Evolutionary conservation across 2,329 filamentous ascomycete genomes (phyloP), one percentile per base, ranked within the genome.

Genomic region (Huntiella savannae): DNA sequence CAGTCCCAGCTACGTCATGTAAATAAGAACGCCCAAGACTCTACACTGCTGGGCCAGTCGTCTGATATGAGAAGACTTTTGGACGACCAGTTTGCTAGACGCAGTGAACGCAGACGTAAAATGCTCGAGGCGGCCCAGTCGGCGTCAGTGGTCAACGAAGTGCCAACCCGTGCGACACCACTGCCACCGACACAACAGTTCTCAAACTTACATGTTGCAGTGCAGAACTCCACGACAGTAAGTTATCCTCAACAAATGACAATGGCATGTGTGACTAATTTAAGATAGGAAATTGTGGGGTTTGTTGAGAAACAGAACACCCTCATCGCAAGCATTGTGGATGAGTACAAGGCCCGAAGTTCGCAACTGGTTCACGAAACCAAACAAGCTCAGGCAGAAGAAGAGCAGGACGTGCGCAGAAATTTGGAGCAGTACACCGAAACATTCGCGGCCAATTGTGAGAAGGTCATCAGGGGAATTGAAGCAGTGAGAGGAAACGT

Each of bases 141-240:
- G 22, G 7, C 22, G 7, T 28, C 6, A 7, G 8, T 8, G 6
- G 6, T 2, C 6, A 28, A 28, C 6, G 22, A 7, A 3, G 22
- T 28, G 6, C 22, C 22, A 28, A 10, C 22, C 6, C 22, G 22
- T 8, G 16, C 12, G 17, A 16, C 4, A 13, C 7, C 7, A n/a
- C 28, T 37, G 2, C 19, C 10, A 13, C 39, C 43, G 3, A 38
- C 46, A 19, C 22, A 28, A 10, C 22, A 28, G 22, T 10, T 28
- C 22, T 28, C 22, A 8, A 28, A 3, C 7, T 28, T 28, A 10
- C 28, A 22, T 16, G 16, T 15, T 4, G 47, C 47, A 15, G 33
- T 49, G 3, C 32, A 45, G 2, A 33, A 49, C 17, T 33, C 47
- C 8, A 49, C 47, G 5, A 46, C 42, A 15, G 47, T 49, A 45